Percentiles rank a stretch among this genome's conserved stretches.
Evolutionary conservation across 371 early-diverging fungal species (phyloP).

Genomic region (Astathelohania contejeani): DNA sequence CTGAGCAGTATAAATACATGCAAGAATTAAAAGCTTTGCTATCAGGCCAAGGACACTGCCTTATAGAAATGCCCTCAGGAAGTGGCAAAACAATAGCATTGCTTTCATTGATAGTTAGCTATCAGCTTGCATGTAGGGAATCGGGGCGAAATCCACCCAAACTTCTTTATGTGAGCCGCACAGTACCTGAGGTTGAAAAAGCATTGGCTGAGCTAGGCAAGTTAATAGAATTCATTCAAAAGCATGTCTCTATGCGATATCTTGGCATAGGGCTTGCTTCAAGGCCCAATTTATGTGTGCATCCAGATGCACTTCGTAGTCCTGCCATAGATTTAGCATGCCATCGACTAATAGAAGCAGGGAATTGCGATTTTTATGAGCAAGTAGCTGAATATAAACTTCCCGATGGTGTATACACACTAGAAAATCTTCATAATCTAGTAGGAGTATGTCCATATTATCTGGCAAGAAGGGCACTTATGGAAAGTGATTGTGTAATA

Average conservation of each 20-base stretch:
- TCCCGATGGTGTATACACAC: constrained; percentile 75
- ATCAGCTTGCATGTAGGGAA: constrained; percentile 46
- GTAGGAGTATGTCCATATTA: constrained; percentile 82
- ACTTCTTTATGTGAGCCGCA: constrained; percentile 86
- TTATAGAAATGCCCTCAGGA: constrained; percentile 98
- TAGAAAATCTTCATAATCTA: constrained; percentile 68
- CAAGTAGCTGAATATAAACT: constrained; percentile 55
- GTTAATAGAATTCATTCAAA: constrained; percentile 64
- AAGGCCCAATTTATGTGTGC: constrained; percentile 81
- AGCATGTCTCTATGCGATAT: constrained; percentile 57
- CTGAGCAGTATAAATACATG: constrained; percentile 97
- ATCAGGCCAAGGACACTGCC: constrained; percentile 75
- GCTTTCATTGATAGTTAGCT: constrained; percentile 82
- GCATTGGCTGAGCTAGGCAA: constrained; percentile 81
- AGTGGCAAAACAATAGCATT: constrained; percentile 96
- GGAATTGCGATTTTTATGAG: constrained; percentile 52
- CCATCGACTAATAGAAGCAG: not conserved
- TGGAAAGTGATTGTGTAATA: constrained; percentile 82
- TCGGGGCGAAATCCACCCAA: constrained; percentile 51
- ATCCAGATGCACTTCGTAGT: constrained; percentile 56
- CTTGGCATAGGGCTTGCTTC: constrained; percentile 81
- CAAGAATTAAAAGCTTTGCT: constrained; percentile 72
- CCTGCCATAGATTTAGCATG: constrained; percentile 24
- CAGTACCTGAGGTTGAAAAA: constrained; percentile 93
- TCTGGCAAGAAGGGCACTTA: constrained; percentile 65